Percentiles rank a stretch among this genome's conserved stretches.
phyloP scores from a whole-genome alignment of 768 basidiomycete species.

The Myochromella boudieri region DNA sequence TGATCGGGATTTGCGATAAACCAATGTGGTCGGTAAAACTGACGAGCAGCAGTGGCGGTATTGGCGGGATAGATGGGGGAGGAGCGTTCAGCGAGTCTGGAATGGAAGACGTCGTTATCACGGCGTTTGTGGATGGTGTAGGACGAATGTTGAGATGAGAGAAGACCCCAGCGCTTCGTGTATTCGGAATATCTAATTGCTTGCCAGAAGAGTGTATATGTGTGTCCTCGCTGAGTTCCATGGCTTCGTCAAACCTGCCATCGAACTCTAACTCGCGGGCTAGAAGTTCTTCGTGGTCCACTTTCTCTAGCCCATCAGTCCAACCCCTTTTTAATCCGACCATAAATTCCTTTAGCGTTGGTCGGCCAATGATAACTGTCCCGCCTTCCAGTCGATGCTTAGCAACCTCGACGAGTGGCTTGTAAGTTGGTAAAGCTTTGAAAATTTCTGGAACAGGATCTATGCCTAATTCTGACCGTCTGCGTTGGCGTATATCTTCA shows the following conservation, averaged over 20 bases:
- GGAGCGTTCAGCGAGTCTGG: slow-evolving; percentile 40
- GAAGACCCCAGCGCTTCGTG: slow-evolving; percentile 28
- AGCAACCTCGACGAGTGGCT: slow-evolving; percentile 49
- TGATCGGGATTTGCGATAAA: slow-evolving; percentile 78
- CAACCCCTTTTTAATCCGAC: slow-evolving; percentile 83
- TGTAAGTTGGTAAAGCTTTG: slow-evolving; percentile 52
- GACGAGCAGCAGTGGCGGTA: slow-evolving; percentile 80
- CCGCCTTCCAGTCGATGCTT: slow-evolving; percentile 78
- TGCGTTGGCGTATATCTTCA: slow-evolving; percentile 66
- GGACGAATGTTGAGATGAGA: slow-evolving; percentile 22
- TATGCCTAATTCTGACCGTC: slow-evolving; percentile 67
- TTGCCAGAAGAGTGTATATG: slow-evolving; percentile 17
- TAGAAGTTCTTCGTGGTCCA: slow-evolving; percentile 73
- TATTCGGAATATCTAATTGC: slow-evolving; percentile 21
- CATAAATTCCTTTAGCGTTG: slow-evolving; percentile 95
- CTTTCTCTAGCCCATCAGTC: slow-evolving; percentile 66
- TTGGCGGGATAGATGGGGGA: slow-evolving; percentile 60
- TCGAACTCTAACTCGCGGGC: slow-evolving; percentile 68
- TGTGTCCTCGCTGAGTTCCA: slow-evolving; percentile 20
- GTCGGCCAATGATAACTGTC: slow-evolving; percentile 80
- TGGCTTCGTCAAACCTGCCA: slow-evolving; percentile 74
- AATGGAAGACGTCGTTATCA: slow-evolving; percentile 17
- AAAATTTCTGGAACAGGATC: slow-evolving; percentile 45
- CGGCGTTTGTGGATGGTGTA: slow-evolving; percentile 13
- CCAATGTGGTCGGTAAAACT: slow-evolving; percentile 78